Base-by-base conservation (phyloP, 2,329 filamentous ascomycete genomes). In the Fusarium guadeloupense region DNA sequence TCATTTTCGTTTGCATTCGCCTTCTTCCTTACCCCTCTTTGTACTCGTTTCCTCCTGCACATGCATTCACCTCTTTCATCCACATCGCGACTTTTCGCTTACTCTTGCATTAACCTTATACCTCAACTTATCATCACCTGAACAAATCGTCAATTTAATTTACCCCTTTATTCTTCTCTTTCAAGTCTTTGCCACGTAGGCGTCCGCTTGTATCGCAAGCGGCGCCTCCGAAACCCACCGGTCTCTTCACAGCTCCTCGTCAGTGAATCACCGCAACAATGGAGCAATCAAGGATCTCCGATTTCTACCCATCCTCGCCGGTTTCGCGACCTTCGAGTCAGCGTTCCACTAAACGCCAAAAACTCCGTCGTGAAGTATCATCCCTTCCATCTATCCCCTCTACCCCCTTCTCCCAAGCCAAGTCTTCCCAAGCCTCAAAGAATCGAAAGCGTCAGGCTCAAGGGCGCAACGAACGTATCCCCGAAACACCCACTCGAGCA, bases 231-330 rank as follows among this genome's bases (percentile, higher is more conserved):
- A 35, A 46, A 38, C 19, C 40, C 13, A n/a, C n/a, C n/a, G n/a
- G n/a, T n/a, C n/a, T n/a, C n/a, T n/a, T n/a, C n/a, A n/a, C n/a
- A n/a, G n/a, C n/a, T n/a, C n/a, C n/a, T n/a, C n/a, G 21, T 17
- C 20, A 16, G 33, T 25, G 39, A 49, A 17, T 28, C 34, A 30
- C 35, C 17, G 34, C 20, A 17, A 28, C 14, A 8, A 67, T 63
- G 54, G 49, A 43, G 21, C 64, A 65, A 37, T 44, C 37, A 43
- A 67, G 48, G 41, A 60, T 63, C 25, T 34, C 52, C 20, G 57
- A 63, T 17, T 55, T 65, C 41, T 52, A 60, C 14, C 33, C 45
- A n/a, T 54, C 42, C 10, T 52, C 52, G 12, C 50, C 56, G 5
- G n/a, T 12, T 14, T 43, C 52, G 10, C 34, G 26, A 13, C 25